Evolutionary conservation across 768 basidiomycete genomes (phyloP), one percentile per base, ranked within the genome.

Genomic region (Kwoniella sp.): DNA sequence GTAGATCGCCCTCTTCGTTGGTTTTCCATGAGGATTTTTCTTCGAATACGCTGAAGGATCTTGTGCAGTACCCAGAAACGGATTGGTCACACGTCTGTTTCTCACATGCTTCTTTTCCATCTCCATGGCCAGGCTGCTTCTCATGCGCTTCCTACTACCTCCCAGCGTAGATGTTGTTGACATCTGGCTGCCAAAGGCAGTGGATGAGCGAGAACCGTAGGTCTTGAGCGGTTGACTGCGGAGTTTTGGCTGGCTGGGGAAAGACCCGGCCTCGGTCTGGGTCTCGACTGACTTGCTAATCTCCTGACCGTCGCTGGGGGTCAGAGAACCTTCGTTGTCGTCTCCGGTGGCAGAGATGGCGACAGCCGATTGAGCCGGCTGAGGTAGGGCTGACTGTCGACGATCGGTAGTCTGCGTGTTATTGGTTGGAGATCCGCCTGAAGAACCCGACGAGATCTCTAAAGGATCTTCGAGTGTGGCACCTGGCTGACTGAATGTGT

Each of bases 401-500:
- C 8, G 20, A 17, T 20, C 15, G 41, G 5, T 45, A 9, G 9
- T 17, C 17, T 45, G 41, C 11, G 3, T 7, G 41, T 11, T 17
- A 45, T 9, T 17, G 11, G 41, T 8, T 8, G 41, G 41, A 11
- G 41, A 45, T 7, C 11, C 41, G 41, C 41, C 34, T n/a, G 60
- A 55, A 5, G 60, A 61, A 17, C 23, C 52, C n/a, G 31, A 38
- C 31, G 60, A 61, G 15, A 61, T 53, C n/a, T 37, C 51, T 8
- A 61, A 54, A 1, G 52, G 34, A 7, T 55, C 15, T 25, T 54
- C 26, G 1, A 17, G 0, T 11, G 51, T 45, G n/a, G 41, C 17
- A 45, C 41, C 41, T 45, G 41, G 41, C 20, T 17, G 8, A 45
- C 20, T 45, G 17, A 3, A 7, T 17, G 41, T 45, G 15, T 45